Evolutionary conservation across 2,329 filamentous ascomycete species (phyloP), one percentile per base, ranked within the genome.

Genomic region (Nectriaceae sp.): DNA sequence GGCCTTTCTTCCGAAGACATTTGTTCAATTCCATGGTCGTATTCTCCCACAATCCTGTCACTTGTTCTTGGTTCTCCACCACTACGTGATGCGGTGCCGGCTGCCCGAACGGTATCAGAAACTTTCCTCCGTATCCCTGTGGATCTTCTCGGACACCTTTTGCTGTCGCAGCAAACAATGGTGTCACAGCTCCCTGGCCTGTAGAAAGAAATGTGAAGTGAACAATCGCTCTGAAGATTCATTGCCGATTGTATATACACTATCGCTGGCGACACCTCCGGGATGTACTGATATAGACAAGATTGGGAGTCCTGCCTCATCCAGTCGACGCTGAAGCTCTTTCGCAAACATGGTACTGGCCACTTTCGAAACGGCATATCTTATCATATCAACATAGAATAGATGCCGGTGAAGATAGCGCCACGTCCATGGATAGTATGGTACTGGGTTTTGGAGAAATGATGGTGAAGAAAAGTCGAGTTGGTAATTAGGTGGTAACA

Each of bases 351-450:
- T 16, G 5, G 35, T 16, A 11, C 44, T 38, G 1, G 51, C 47
- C 0, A 26, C 16, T 15, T 53, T 53, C 4, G 51, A 42, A 1
- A 51, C 42, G 4, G 38, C 15, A 22, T 62, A 66, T 11, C 53
- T 47, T 3, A 61, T 29, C 55, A 62, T 62, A 41, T 65, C 56
- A 16, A 53, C 45, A 10, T 26, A 20, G 29, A 63, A 55, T 3
- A 62, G 2, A 22, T 46, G 41, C 16, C 35, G 26, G 1, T 13
- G 11, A 1, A 57, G 1, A 6, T 42, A 45, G 4, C 52, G 44
- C 46, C 50, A 60, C 10, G 42, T 18, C 47, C 47, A 50, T 11
- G 61, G 54, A 3, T 56, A 44, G 16, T 48, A 51, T 0, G 50
- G 40, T 0, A 57, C 31, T 1, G 52, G 49, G 2, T 44, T 38